These are phyloP conservation scores for Dimargaris cristalligena DNA, from an alignment of 192 early-diverging fungal species.

Conservation along the genomic window DNA sequence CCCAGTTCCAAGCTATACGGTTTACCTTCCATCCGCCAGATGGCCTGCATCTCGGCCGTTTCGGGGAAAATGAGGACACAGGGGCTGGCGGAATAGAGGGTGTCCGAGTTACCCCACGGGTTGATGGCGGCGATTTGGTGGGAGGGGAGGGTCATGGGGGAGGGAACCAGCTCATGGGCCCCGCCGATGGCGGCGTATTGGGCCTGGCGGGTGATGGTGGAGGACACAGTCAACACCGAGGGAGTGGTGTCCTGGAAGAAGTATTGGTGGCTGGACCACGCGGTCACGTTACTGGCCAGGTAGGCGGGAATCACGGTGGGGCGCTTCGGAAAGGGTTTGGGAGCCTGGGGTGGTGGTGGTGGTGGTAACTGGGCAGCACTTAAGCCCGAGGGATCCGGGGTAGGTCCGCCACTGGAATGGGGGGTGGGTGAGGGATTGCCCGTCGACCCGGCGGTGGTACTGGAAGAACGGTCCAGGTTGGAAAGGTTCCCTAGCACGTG, in stretches of 20 bases:
- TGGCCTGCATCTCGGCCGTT: neutral
- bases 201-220: constrained; percentile 1
- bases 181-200: neutral
- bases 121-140: constrained; percentile 8
- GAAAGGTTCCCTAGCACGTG: neutral
- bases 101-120: constrained; percentile 8
- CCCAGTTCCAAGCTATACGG: neutral
- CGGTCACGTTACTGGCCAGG: neutral
- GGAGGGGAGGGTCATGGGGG: neutral
- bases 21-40: constrained; percentile 10
- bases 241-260: neutral
- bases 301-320: constrained; percentile 8
- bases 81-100: neutral
- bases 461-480: neutral
- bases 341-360: neutral
- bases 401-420: too few relatives aligned
- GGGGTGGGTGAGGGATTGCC: too few relatives aligned
- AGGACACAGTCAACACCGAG: constrained; percentile 1
- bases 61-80: neutral
- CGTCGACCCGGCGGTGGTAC: too few relatives aligned
- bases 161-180: constrained; percentile 4
- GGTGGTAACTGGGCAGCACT: too few relatives aligned
- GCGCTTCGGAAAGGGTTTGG: neutral
- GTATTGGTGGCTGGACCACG: neutral
- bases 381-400: too few relatives aligned